Conservation (phyloP, 768 basidiomycete species). For the Mycena kentingensis region DNA sequence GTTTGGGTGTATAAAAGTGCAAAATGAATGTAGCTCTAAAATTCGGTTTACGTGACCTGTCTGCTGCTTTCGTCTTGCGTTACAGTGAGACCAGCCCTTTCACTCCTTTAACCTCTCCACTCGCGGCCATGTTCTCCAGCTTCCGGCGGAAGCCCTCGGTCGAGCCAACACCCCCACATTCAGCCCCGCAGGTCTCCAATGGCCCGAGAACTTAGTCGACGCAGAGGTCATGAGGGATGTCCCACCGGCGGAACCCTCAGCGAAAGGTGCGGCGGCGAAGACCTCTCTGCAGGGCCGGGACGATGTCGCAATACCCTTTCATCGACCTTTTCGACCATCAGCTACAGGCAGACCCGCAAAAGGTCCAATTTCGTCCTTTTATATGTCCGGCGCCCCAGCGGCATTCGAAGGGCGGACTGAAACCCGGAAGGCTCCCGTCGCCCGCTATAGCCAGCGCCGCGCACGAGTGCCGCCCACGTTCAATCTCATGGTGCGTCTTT, state of each 20-base stretch:
- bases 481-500: constrained; percentile 73
- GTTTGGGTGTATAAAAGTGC: constrained; percentile 13
- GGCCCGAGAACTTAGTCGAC: constrained; percentile 84
- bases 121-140: constrained; percentile 64
- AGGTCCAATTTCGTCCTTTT: constrained; percentile 68
- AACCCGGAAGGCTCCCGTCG: constrained; percentile 36
- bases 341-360: constrained; percentile 47
- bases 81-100: constrained; percentile 23
- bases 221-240: constrained; percentile 61
- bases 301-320: constrained; percentile 67
- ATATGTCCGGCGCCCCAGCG: constrained; percentile 63
- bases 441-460: constrained; percentile 65
- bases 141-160: constrained; percentile 72
- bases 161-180: constrained; percentile 69
- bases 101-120: constrained; percentile 6
- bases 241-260: constrained; percentile 37
- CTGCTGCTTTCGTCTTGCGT: constrained; percentile 17
- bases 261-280: constrained; percentile 72
- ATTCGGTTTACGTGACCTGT: no score
- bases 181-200: constrained; percentile 72
- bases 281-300: constrained; percentile 60
- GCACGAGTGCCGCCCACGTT: constrained; percentile 73
- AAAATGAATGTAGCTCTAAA: constrained; percentile 3
- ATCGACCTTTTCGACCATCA: constrained; percentile 74
- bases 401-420: constrained; percentile 61